Evolutionary conservation across 805 yeast genomes (phyloP), one percentile per base, ranked within the genome.

Genomic region (Zygotorulaspora danielsina): DNA sequence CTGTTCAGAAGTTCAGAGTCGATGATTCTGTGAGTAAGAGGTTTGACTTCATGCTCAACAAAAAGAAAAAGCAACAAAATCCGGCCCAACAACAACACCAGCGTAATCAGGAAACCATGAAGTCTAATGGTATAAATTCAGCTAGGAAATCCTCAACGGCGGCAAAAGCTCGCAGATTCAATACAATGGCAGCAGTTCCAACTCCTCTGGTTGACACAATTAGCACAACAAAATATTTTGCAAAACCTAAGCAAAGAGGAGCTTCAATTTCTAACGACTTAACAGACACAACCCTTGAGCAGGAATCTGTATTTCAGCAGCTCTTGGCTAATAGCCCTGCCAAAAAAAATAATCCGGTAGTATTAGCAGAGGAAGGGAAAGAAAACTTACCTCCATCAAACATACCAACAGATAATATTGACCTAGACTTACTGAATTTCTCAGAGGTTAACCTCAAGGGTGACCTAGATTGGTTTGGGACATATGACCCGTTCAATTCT

Each of bases 11-110:
- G 30, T 40, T 46, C 4, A 52, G 47, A 29, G 46, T 53, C 2
- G 63, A 59, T 40, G 60, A 59, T 32, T 54, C 59, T 1, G 53
- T 60, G 2, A 56, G 62, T 39, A 59, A 58, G 49, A 46, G 65
- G 33, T 60, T 60, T 40, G 64, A 60, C 38, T 60, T 59, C 33
- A 58, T 60, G 53, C 45, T 52, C 27, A 57, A 57, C 34, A 59
- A 55, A 38, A 54, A 50, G 30, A 54, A 50, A 24, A 36, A 42
- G 13, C 46, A 34, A 22, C 40, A 40, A 29, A 31, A 36, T 10
- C 38, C 12, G n/a, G 41, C 26, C 29, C 36, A 28, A 15, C 46
- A 34, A 15, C 35, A 31, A 11, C 39, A 13, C 20, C 39, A 38
- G 15, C 32, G 26, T 19, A 27, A 28, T 9, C 21, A 29, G 11